A percentile compares a stretch with the other conserved stretches of the same genome.
These are phyloP conservation scores for Rhizophora mangle DNA, from an alignment of 345 rosid species.

Conservation along the genomic window DNA sequence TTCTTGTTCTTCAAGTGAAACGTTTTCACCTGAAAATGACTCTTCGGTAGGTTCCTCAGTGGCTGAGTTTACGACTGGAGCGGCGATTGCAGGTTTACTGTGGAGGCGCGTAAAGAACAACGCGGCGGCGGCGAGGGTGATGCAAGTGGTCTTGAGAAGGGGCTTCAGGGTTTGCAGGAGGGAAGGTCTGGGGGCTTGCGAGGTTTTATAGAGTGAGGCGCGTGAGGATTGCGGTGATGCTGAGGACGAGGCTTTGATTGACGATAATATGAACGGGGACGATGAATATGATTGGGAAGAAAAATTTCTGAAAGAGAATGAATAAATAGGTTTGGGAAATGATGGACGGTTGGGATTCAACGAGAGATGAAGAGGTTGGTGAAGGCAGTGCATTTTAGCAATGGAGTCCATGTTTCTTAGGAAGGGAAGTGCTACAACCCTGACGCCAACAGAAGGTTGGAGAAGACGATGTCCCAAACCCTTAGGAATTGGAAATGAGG, in stretches of 20 bases:
- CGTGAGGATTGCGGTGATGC: slow-evolving; percentile 22
- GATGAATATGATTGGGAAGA: slow-evolving; percentile 18
- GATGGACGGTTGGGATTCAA: slow-evolving; percentile 42
- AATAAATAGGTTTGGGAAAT: slow-evolving; percentile 25
- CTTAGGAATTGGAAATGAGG: too few species aligned
- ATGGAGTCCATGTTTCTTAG: slow-evolving; percentile 49
- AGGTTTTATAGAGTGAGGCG: not conserved
- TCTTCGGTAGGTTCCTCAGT: slow-evolving; percentile 31
- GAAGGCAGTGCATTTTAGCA: slow-evolving; percentile 37
- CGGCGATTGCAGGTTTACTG: slow-evolving; percentile 56
- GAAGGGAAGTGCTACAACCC: slow-evolving; percentile 30
- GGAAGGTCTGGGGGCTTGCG: slow-evolving; percentile 20
- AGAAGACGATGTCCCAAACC: too few species aligned
- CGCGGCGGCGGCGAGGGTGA: slow-evolving; percentile 56
- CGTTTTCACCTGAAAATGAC: not conserved
- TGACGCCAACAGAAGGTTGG: slow-evolving; percentile 2
- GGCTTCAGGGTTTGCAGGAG: slow-evolving; percentile 29
- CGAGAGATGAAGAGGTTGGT: slow-evolving; percentile 45
- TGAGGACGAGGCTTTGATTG: slow-evolving; percentile 48
- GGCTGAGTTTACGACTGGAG: slow-evolving; percentile 35
- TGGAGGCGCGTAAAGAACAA: slow-evolving; percentile 50
- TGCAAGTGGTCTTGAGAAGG: slow-evolving; percentile 48
- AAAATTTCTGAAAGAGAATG: slow-evolving; percentile 38
- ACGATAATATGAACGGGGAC: slow-evolving; percentile 29
- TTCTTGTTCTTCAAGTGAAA: slow-evolving; percentile 46